Evolutionary conservation across 140 eudicot species (phyloP).

Genomic region (Cichorium intybus): DNA sequence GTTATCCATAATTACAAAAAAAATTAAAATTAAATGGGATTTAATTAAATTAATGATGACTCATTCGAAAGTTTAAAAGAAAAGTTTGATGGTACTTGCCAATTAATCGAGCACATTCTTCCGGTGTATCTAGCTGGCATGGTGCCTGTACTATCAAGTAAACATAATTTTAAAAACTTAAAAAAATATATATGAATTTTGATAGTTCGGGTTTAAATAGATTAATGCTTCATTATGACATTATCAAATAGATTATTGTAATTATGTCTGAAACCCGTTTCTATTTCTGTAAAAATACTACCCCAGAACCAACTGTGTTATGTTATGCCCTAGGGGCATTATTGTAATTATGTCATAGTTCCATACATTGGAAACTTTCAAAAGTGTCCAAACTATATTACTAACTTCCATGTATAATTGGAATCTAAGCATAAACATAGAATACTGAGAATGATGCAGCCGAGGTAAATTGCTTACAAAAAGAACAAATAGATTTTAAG

Average conservation of each 20-base stretch:
- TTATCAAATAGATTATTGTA: no score
- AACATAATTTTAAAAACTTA: not conserved
- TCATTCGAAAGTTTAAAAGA: not conserved
- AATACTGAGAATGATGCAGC: no score
- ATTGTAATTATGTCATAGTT: not conserved
- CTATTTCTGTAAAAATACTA: not conserved
- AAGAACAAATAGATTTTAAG: no score
- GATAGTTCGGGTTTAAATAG: not conserved
- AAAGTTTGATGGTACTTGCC: conserved; percentile 41
- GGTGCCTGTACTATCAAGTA: conserved; percentile 56
- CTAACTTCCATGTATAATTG: no score
- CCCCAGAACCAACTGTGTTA: no score
- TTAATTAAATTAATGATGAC: not conserved
- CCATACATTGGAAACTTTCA: not conserved
- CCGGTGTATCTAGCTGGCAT: conserved; percentile 71
- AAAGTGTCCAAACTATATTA: no score
- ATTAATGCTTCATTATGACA: no score
- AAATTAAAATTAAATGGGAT: conserved; percentile 9
- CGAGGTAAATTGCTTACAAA: no score
- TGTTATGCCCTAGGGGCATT: not conserved
- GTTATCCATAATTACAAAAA: conserved; percentile 14
- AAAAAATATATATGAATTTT: not conserved
- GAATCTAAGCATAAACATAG: no score
- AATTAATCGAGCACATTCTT: conserved; percentile 90
- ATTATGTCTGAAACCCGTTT: no score